phyloP scores from a whole-genome alignment of 768 basidiomycete genomes.

The Chiua virens region DNA sequence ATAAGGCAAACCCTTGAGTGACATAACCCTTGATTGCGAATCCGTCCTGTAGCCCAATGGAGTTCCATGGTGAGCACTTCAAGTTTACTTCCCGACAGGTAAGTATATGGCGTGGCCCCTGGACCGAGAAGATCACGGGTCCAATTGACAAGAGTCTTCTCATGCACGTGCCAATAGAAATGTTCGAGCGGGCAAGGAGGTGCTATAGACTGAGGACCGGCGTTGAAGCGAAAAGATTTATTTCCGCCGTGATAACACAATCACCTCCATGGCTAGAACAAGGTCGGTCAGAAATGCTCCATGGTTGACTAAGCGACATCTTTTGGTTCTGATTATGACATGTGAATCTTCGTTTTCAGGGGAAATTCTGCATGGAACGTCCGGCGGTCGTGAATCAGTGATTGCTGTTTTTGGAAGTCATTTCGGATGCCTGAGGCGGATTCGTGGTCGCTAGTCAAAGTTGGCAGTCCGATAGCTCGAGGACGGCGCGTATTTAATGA shows the following conservation, averaged over 20 bases:
- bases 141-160: neutral
- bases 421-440: too few species aligned
- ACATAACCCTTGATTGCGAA: conserved; percentile 5
- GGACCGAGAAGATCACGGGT: too few species aligned
- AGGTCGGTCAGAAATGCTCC: neutral
- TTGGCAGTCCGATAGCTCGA: neutral
- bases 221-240: conserved; percentile 1
- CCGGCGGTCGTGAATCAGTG: conserved; percentile 18
- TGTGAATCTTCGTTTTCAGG: conserved; percentile 2
- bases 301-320: neutral
- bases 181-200: conserved; percentile 2
- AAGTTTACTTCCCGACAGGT: too few species aligned
- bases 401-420: conserved; percentile 12
- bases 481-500: neutral
- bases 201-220: neutral
- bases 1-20: conserved; percentile 7
- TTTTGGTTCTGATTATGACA: conserved; percentile 25
- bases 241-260: conserved; percentile 15
- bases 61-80: conserved; percentile 4
- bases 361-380: conserved; percentile 29
- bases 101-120: too few species aligned
- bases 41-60: neutral
- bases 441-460: neutral
- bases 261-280: neutral
- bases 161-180: neutral